Percentiles rank a stretch among this genome's conserved stretches.
phyloP scores from a whole-genome alignment of 148 eudicot species.

The Cornus florida region DNA sequence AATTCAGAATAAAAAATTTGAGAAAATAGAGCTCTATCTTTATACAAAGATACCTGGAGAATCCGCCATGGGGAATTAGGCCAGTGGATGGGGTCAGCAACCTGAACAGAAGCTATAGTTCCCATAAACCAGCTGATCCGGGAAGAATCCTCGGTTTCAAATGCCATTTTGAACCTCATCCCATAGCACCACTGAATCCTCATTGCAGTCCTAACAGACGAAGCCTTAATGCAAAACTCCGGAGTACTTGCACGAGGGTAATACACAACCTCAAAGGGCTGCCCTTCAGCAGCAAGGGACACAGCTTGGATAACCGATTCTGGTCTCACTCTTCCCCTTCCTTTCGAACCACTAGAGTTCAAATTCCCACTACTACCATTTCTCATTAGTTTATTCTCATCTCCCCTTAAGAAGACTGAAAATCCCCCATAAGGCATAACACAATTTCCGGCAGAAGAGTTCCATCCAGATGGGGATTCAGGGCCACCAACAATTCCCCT shows the following conservation, averaged over 20 bases:
- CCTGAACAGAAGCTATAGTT: conserved; percentile 43
- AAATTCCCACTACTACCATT: conserved; percentile 26
- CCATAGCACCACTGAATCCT: conserved; percentile 52
- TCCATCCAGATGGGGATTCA: conserved; percentile 42
- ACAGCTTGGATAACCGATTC: conserved; percentile 45
- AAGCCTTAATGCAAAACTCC: conserved; percentile 46
- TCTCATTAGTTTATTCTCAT: conserved; percentile 30
- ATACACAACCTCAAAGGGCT: conserved; percentile 51
- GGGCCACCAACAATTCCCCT: conserved; percentile 30
- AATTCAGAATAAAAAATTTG: not conserved
- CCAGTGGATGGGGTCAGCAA: conserved; percentile 56
- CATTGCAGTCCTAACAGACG: conserved; percentile 45
- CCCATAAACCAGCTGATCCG: conserved; percentile 67
- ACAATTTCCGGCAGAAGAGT: conserved; percentile 29
- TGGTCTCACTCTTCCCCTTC: conserved; percentile 36
- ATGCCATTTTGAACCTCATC: conserved; percentile 64
- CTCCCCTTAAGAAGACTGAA: conserved; percentile 39
- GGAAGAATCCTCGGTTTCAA: conserved; percentile 59
- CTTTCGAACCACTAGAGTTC: conserved; percentile 18
- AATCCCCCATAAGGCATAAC: conserved; percentile 27
- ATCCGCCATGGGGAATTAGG: conserved; percentile 64
- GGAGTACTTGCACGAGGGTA: conserved; percentile 56
- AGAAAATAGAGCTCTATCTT: not conserved
- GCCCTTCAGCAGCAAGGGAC: conserved; percentile 37
- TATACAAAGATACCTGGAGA: conserved; percentile 41